Conservation (phyloP, 2,329 filamentous ascomycete genomes). For the Capronia coronata region DNA sequence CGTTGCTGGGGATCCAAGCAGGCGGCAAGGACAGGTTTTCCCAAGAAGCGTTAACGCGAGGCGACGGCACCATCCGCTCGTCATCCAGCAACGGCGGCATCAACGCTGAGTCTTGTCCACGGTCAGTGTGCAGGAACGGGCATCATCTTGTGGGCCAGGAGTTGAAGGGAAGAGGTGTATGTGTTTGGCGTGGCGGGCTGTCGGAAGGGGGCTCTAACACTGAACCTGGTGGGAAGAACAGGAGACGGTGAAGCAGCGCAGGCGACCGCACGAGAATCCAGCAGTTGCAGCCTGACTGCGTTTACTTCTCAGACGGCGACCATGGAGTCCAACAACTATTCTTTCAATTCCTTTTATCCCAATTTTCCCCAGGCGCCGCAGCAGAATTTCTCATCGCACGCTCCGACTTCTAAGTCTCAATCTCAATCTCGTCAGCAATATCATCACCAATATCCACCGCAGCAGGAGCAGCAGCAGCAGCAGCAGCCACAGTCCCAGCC, state of each 20-base stretch:
- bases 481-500: slow-evolving; percentile 1
- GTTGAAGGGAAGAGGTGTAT: background rate
- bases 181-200: too few relatives aligned
- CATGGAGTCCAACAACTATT: slow-evolving; percentile 19
- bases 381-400: slow-evolving; percentile 4
- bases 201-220: too few relatives aligned
- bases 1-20: too few relatives aligned
- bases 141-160: background rate
- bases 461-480: slow-evolving; percentile 1
- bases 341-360: slow-evolving; percentile 7
- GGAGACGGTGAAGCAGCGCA: background rate
- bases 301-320: background rate
- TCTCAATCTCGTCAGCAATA: slow-evolving; percentile 1
- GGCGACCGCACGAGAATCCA: background rate
- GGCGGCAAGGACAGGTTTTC: background rate
- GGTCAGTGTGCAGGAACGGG: too few relatives aligned
- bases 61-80: background rate
- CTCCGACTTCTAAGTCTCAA: slow-evolving; percentile 4
- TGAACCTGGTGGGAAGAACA: too few relatives aligned
- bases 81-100: background rate
- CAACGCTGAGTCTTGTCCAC: background rate
- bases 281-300: background rate
- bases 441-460: slow-evolving; percentile 1
- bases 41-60: background rate
- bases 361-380: slow-evolving; percentile 1